Conservation (phyloP, 73 alveolate genomes). For the Paramecium sonneborni region DNA sequence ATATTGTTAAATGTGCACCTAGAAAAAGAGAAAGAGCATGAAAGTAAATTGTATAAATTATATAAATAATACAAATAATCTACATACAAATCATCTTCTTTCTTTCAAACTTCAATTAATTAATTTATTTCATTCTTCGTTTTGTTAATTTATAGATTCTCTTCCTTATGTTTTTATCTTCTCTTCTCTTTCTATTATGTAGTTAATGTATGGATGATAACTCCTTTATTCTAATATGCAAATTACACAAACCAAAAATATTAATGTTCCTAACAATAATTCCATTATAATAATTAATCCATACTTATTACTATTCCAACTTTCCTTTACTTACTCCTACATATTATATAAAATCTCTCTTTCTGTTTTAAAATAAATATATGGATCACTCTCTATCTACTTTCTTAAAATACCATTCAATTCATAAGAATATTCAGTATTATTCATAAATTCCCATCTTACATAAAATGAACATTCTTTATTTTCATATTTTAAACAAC, state of each 20-base stretch:
- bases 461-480: neutral
- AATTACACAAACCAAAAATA: neutral
- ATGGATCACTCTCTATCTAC: neutral
- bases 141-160: too few species aligned
- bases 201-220: neutral
- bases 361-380: neutral
- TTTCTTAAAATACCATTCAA: neutral
- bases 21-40: conserved; percentile 90
- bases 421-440: neutral
- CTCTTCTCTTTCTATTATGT: neutral
- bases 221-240: neutral
- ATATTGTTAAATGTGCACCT: conserved; percentile 95
- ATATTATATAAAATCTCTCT: neutral
- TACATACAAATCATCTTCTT: neutral
- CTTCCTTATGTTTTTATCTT: too few species aligned
- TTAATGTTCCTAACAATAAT: neutral
- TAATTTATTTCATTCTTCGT: neutral
- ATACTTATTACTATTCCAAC: neutral
- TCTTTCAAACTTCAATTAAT: neutral
- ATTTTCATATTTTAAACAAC: neutral
- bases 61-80: neutral
- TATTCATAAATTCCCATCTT: neutral
- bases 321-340: neutral
- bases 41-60: too few species aligned
- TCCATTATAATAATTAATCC: neutral